Percentiles rank a stretch among this genome's conserved stretches.
Evolutionary conservation across 257 asterid species (phyloP).

Genomic region (Eustoma russellianum): DNA sequence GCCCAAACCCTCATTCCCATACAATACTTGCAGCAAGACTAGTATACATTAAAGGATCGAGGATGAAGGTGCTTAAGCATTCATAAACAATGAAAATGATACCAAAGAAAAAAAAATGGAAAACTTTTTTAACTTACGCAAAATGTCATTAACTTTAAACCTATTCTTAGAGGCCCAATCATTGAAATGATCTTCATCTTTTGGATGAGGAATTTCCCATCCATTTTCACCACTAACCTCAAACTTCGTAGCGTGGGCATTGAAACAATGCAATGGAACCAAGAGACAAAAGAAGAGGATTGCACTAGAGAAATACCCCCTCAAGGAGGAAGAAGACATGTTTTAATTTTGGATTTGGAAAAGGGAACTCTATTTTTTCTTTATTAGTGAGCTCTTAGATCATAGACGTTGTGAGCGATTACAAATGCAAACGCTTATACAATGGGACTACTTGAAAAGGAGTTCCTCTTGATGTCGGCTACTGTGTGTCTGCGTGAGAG

Average conservation of each 20-base stretch:
- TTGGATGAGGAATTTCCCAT: conserved; percentile 47
- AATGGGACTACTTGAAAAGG: too few species aligned
- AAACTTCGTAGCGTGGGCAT: conserved; percentile 32
- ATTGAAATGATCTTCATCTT: conserved; percentile 35
- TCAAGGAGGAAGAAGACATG: conserved; percentile 18
- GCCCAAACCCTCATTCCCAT: too few species aligned
- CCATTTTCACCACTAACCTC: conserved; percentile 56
- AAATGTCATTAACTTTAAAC: conserved; percentile 63
- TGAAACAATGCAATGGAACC: conserved; percentile 12
- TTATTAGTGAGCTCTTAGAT: too few species aligned
- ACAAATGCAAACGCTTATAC: too few species aligned
- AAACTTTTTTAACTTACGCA: conserved; percentile 33
- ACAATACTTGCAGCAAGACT: too few species aligned
- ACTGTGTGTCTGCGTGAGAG: neutral
- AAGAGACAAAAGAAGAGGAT: conserved; percentile 1
- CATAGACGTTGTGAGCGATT: too few species aligned
- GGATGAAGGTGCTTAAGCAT: too few species aligned
- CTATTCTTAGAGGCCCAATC: conserved; percentile 75
- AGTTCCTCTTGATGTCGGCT: neutral
- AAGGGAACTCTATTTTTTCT: conserved; percentile 5
- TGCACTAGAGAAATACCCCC: neutral
- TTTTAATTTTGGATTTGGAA: conserved; percentile 4
- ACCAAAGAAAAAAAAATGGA: neutral
- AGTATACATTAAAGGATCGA: too few species aligned
- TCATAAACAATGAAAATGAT: too few species aligned